A percentile compares a stretch with the other conserved stretches of the same genome.
These are phyloP conservation scores for Dendrobium officinale DNA, from an alignment of 106 monocot genomes.

Conservation along the genomic window DNA sequence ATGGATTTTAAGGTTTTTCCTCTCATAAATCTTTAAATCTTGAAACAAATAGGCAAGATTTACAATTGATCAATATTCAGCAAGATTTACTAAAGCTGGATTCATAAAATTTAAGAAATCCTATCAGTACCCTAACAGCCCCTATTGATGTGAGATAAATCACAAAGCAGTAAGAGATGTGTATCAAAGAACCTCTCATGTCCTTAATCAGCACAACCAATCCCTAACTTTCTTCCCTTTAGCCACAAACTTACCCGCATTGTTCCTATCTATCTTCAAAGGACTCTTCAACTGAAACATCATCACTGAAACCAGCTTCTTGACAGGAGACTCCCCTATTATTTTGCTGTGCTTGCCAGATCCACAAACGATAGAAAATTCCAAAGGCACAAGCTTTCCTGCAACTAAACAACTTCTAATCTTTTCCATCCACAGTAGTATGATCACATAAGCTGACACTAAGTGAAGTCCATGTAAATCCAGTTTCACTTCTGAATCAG, in stretches of 20 bases:
- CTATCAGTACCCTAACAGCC: no score
- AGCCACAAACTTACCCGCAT: slow-evolving; percentile 63
- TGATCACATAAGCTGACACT: slow-evolving; percentile 43
- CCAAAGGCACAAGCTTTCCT: slow-evolving; percentile 14
- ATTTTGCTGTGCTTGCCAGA: slow-evolving; percentile 53
- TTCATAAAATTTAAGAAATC: no score
- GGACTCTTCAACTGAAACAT: slow-evolving; percentile 47
- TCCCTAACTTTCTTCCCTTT: slow-evolving; percentile 45
- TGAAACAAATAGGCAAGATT: no score
- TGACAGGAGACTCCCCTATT: slow-evolving; percentile 54
- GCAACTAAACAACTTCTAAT: slow-evolving; percentile 22
- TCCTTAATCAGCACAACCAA: slow-evolving; percentile 40
- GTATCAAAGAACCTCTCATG: neutral
- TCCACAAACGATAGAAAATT: slow-evolving; percentile 69
- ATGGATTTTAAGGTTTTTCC: no score
- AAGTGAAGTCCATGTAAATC: slow-evolving; percentile 81
- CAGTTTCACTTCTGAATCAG: slow-evolving; percentile 46
- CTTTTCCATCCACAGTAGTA: slow-evolving; percentile 66
- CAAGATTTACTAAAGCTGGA: no score
- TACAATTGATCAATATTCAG: no score
- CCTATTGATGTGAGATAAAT: neutral
- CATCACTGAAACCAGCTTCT: slow-evolving; percentile 46
- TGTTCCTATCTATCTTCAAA: slow-evolving; percentile 62
- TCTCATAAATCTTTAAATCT: no score
- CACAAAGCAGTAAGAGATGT: neutral